phyloP scores from a whole-genome alignment of 2,329 filamentous ascomycete genomes.

The Aspergillus japonicus region DNA sequence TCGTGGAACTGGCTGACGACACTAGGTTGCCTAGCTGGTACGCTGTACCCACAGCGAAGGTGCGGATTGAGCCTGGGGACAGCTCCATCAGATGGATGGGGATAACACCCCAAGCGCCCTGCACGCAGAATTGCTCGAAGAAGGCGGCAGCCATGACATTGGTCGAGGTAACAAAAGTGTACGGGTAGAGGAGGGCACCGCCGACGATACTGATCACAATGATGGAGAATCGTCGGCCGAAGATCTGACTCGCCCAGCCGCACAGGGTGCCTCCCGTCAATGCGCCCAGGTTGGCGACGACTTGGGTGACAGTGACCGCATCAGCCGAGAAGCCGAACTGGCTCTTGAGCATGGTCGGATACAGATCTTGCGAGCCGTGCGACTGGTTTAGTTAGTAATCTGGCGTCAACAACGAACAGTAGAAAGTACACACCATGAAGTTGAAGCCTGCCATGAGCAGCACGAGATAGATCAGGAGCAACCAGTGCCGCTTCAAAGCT shows the following conservation, averaged over 20 bases:
- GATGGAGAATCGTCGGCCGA: constrained; percentile 68
- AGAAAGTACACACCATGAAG: constrained; percentile 61
- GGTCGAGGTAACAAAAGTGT: constrained; percentile 65
- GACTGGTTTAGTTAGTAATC: constrained; percentile 41
- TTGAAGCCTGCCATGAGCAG: constrained; percentile 89
- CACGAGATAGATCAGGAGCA: constrained; percentile 76
- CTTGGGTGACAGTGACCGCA: constrained; percentile 67
- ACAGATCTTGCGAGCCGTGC: constrained; percentile 69
- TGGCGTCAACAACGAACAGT: neutral
- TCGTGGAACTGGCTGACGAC: constrained; percentile 65
- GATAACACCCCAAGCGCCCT: constrained; percentile 75
- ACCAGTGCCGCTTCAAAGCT: constrained; percentile 76
- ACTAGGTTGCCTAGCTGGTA: constrained; percentile 66
- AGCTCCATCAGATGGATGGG: constrained; percentile 68
- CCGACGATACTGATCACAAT: constrained; percentile 64
- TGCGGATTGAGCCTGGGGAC: constrained; percentile 59
- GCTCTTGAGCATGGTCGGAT: constrained; percentile 60
- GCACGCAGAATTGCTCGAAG: constrained; percentile 78
- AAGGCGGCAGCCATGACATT: constrained; percentile 76
- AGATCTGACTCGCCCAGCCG: constrained; percentile 67
- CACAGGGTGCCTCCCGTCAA: constrained; percentile 66
- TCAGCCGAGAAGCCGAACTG: constrained; percentile 57
- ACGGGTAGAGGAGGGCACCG: constrained; percentile 78
- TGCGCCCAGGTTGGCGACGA: constrained; percentile 70
- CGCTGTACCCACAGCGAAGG: constrained; percentile 61